Evolutionary conservation across 768 basidiomycete species (phyloP), one percentile per base, ranked within the genome.

Genomic region (Phanerochaete carnosa): DNA sequence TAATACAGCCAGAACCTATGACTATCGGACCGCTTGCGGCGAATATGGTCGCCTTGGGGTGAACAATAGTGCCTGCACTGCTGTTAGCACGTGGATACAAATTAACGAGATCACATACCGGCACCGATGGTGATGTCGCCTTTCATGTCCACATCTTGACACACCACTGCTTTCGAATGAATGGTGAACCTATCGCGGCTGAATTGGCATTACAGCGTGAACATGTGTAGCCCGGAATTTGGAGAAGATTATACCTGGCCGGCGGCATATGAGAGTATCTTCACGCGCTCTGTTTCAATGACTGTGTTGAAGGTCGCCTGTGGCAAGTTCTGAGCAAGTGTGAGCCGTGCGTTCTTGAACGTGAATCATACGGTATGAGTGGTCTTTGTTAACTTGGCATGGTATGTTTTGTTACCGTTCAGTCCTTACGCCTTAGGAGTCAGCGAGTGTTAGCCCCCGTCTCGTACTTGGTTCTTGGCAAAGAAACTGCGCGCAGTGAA

Each of bases 41-140:
- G 66, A 95, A 90, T 61, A 98, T 92, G 25, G 93, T 93, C 1
- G 92, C 94, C 71, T 95, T 94, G 0, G 96, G 95, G 65, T 98
- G 95, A 23, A 98, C 85, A 57, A 98, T 87, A 0, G 89, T 89
- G 7, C 92, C 92, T 89, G 67, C 26, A 13, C 22, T 43, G 39
- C 23, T 39, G 8, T 26, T 26, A 58, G 23, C 37, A 51, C 47
- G 2, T 13, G 16, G 23, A 4, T 9, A 16, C 19, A 32, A n/a
- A 32, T 19, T 11, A 37, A 39, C 2, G n/a, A 1, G 12, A 3
- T 25, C 22, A 33, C 1, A 37, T n/a, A 59, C 92, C 90, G 70
- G 91, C 80, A 28, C 94, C 95, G 59, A 99, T 90, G 22, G 94
- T 95, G 57, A 96, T 91, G 68, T 95, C 90, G 54, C 97, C 96